Evolutionary conservation across 2,329 filamentous ascomycete species (phyloP), one percentile per base, ranked within the genome.

Genomic region (Diplodia mutila): DNA sequence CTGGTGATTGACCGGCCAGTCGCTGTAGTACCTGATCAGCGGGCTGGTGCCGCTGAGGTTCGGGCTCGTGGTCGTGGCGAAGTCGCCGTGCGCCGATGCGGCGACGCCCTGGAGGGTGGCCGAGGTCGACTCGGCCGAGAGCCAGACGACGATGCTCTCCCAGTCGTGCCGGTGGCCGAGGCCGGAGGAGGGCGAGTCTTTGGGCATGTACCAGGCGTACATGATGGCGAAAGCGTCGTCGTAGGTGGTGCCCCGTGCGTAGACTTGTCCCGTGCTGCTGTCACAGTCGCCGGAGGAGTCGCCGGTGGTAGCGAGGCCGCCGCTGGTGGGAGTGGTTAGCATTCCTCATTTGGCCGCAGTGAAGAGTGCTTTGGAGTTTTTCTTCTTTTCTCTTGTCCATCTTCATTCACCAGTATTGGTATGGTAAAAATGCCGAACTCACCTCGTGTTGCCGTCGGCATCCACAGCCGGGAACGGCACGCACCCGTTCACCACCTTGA

Each of bases 401-500:
- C 49, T 23, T 11, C 32, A 11, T 2, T 12, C 11, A 11, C 3
- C 34, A 12, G 8, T 37, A 9, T 37, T 37, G n/a, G 49, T 25
- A 5, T 25, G 14, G 23, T 6, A 11, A 23, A 49, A 25, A 54
- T 25, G 51, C 1, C 39, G 5, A 32, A 71, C 80, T 68, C 75
- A 88, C 87, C 82, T 80, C 18, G 85, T 88, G 71, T 89, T 81
- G 2, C 87, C 88, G 0, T 78, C 75, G 0, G 81, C 81, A 69
- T 90, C 85, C 1, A 90, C 87, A 1, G 84, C 87, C 0, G 87
- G 87, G 72, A 87, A 90, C 0, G 87, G 86, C 9, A 89, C 87
- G 69, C 87, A 90, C 54, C 87, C 87, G 71, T 86, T 85, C 21
- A 82, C 80, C 5, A 89, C 83, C 12, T 86, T 71, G 6, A 88